These are phyloP conservation scores for Venturia carpophila DNA, from an alignment of 2,329 filamentous ascomycete species.

Conservation along the genomic window DNA sequence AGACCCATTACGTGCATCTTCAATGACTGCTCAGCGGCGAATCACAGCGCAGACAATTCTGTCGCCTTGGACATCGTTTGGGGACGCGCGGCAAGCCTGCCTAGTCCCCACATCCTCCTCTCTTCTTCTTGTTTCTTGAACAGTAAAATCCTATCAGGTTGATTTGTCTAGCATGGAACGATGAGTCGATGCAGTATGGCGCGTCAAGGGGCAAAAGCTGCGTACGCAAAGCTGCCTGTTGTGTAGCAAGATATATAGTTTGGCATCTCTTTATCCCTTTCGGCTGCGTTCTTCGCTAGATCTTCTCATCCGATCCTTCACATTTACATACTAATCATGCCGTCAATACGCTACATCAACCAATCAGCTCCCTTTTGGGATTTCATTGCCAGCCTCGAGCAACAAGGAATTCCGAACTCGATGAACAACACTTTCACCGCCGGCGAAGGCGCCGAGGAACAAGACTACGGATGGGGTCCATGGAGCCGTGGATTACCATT, in stretches of 20 bases:
- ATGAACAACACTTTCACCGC: slow-evolving; percentile 21
- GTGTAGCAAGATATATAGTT: background rate
- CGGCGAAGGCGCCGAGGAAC: slow-evolving; percentile 23
- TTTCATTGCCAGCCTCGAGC: slow-evolving; percentile 44
- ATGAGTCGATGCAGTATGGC: background rate
- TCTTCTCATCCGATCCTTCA: background rate
- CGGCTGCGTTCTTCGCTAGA: background rate
- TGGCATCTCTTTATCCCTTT: background rate
- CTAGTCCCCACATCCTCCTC: background rate
- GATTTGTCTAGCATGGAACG: slow-evolving; percentile 9
- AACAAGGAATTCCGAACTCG: slow-evolving; percentile 38
- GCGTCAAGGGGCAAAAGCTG: slow-evolving; percentile 1
- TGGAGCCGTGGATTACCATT: slow-evolving; percentile 21
- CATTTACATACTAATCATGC: slow-evolving; percentile 36
- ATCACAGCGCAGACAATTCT: slow-evolving; percentile 7
- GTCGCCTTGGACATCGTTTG: slow-evolving; percentile 4
- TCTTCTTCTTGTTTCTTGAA: background rate
- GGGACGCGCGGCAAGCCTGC: slow-evolving; percentile 9
- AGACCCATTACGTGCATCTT: background rate
- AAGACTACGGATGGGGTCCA: slow-evolving; percentile 27
- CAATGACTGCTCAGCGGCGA: background rate
- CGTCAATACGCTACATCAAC: slow-evolving; percentile 47
- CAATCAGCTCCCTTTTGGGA: slow-evolving; percentile 49
- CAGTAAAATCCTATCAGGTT: slow-evolving; percentile 9
- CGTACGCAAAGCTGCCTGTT: slow-evolving; percentile 14